Conservation (phyloP, 2,329 filamentous ascomycete genomes). For the Penicillium decumbens region DNA sequence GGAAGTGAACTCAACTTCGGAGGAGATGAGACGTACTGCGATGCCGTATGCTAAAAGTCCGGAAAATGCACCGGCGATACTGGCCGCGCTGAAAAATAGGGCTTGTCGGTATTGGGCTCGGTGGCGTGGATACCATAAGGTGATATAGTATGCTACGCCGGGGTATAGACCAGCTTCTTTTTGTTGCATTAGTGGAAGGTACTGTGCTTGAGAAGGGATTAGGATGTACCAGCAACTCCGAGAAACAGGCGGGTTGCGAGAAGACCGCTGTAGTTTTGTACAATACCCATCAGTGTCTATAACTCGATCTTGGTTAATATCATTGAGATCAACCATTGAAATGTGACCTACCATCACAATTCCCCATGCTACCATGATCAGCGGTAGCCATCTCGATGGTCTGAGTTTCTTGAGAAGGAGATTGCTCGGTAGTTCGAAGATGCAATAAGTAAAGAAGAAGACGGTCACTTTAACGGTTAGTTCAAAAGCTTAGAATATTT, state of each 20-base stretch:
- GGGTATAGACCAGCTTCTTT: conserved; percentile 41
- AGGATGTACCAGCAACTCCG: conserved; percentile 31
- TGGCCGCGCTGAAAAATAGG: conserved; percentile 47
- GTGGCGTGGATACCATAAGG: conserved; percentile 45
- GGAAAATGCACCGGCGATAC: conserved; percentile 50
- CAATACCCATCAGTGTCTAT: conserved; percentile 46
- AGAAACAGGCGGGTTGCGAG: conserved; percentile 46
- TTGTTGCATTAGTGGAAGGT: neutral
- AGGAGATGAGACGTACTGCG: conserved; percentile 30
- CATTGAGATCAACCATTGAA: neutral
- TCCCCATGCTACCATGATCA: conserved; percentile 44
- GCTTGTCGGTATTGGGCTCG: conserved; percentile 39
- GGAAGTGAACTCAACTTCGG: conserved; percentile 16
- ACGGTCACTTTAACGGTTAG: conserved; percentile 23
- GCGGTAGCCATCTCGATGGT: conserved; percentile 28
- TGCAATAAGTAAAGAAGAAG: conserved; percentile 27
- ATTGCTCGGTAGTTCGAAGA: conserved; percentile 21
- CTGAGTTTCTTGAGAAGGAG: conserved; percentile 22
- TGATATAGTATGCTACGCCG: conserved; percentile 44
- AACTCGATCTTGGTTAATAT: neutral
- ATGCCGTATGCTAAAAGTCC: conserved; percentile 52
- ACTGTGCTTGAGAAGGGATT: neutral
- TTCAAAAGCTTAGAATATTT: neutral
- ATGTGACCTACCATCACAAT: conserved; percentile 37
- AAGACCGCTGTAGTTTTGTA: conserved; percentile 44